These are phyloP conservation scores for Cercospora berteroae DNA, from an alignment of 2,329 filamentous ascomycete species.

Conservation along the genomic window DNA sequence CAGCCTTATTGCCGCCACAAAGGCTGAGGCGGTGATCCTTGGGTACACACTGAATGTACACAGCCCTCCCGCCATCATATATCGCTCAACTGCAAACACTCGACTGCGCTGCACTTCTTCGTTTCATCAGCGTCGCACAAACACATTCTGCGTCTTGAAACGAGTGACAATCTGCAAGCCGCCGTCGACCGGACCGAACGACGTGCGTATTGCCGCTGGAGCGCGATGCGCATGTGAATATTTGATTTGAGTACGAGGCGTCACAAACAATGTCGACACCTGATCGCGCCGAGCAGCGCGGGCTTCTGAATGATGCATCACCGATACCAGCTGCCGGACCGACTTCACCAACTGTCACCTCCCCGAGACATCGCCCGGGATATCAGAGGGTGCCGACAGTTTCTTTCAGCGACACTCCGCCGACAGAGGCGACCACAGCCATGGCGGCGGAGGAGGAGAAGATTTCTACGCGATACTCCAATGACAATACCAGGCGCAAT, in stretches of 20 bases:
- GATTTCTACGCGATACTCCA: conserved; percentile 3
- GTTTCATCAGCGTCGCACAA: conserved; percentile 8
- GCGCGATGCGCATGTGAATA: conserved; percentile 6
- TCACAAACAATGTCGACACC: conserved; percentile 21
- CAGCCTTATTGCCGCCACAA: conserved; percentile 11
- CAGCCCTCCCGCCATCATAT: conserved; percentile 6
- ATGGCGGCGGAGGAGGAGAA: conserved; percentile 37
- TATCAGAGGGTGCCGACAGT: conserved; percentile 41
- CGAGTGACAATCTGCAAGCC: conserved; percentile 11
- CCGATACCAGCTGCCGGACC: conserved; percentile 6
- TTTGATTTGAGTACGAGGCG: conserved; percentile 2
- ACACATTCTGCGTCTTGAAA: conserved; percentile 10
- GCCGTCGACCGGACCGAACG: conserved; percentile 1
- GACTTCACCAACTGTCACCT: conserved; percentile 4
- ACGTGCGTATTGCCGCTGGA: conserved; percentile 14
- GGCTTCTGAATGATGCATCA: conserved; percentile 20
- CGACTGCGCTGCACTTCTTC: neutral
- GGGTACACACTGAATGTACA: neutral
- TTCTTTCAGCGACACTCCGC: conserved; percentile 34
- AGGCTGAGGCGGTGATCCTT: conserved; percentile 2
- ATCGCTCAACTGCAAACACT: neutral
- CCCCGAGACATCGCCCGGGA: conserved; percentile 35
- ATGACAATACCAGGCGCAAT: conserved; percentile 11
- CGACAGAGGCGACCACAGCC: conserved; percentile 25
- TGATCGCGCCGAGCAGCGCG: conserved; percentile 18